These are phyloP conservation scores for Leccinum imitatum DNA, from an alignment of 768 basidiomycete species.

Conservation along the genomic window DNA sequence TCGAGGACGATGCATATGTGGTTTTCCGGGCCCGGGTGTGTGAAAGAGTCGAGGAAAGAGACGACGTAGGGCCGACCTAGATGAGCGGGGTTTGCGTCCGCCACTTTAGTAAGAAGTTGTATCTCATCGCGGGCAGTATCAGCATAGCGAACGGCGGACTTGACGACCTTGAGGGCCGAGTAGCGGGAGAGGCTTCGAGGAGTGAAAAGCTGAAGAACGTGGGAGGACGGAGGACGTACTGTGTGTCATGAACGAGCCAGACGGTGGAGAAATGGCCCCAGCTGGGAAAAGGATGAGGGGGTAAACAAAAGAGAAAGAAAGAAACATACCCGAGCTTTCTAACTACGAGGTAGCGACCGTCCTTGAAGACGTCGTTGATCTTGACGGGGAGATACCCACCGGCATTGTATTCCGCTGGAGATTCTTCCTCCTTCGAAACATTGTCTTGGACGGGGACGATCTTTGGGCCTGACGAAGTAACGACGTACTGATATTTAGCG, in stretches of 20 bases:
- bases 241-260: constrained; percentile 80
- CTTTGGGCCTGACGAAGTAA: constrained; percentile 64
- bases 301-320: neutral
- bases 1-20: constrained; percentile 94
- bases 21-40: constrained; percentile 68
- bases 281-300: constrained; percentile 37
- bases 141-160: constrained; percentile 92
- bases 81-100: constrained; percentile 68
- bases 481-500: constrained; percentile 74
- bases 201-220: constrained; percentile 16
- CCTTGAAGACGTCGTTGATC: constrained; percentile 81
- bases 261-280: constrained; percentile 98
- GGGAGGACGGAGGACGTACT: constrained; percentile 47
- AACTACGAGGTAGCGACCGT: constrained; percentile 80
- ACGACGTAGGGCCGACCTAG: constrained; percentile 81
- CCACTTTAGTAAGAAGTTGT: constrained; percentile 79
- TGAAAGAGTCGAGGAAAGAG: constrained; percentile 88
- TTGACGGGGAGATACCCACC: constrained; percentile 82
- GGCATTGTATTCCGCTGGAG: constrained; percentile 78
- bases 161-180: constrained; percentile 92
- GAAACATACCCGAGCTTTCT: constrained; percentile 80
- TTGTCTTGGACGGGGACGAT: constrained; percentile 69
- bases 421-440: constrained; percentile 74
- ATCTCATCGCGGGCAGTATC: constrained; percentile 98
- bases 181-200: constrained; percentile 61